A percentile compares a stretch with the other conserved stretches of the same genome.
Conservation (phyloP, 2,329 filamentous ascomycete genomes). For the Lasiodiplodia sp. region DNA sequence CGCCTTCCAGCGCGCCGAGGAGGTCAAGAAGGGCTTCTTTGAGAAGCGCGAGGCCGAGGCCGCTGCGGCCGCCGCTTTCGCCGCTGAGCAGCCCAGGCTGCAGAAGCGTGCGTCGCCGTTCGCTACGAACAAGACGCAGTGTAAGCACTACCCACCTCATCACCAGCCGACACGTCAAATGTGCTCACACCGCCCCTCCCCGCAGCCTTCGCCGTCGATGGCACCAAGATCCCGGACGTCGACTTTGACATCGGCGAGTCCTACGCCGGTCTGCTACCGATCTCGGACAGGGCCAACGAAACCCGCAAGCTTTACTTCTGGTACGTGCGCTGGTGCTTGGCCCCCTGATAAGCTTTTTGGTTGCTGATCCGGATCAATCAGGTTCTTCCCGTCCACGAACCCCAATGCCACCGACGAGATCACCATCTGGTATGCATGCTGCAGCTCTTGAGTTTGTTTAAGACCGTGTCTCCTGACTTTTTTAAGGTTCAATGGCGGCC, state of each 20-base stretch:
- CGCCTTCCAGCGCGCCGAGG: conserved; percentile 27
- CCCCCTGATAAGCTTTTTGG: not conserved
- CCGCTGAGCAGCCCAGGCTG: conserved; percentile 35
- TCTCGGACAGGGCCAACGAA: conserved; percentile 59
- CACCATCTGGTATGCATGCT: conserved; percentile 57
- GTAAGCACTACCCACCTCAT: conserved; percentile 33
- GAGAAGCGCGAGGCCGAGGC: conserved; percentile 38
- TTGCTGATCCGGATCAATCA: conserved; percentile 16
- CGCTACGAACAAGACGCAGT: conserved; percentile 44
- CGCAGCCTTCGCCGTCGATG: conserved; percentile 70
- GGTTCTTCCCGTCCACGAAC: conserved; percentile 69
- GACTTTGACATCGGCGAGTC: conserved; percentile 72
- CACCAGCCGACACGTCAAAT: not conserved
- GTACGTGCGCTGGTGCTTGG: conserved; percentile 26
- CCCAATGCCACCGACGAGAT: conserved; percentile 63
- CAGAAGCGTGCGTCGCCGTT: conserved; percentile 44
- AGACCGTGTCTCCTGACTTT: not conserved
- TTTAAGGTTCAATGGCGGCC: conserved; percentile 47
- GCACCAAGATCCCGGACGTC: conserved; percentile 70
- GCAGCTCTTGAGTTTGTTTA: not conserved
- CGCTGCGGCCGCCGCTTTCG: conserved; percentile 11
- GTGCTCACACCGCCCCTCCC: conserved; percentile 29
- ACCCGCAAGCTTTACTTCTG: conserved; percentile 66
- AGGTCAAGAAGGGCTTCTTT: conserved; percentile 31
- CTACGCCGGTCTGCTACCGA: conserved; percentile 69